phyloP scores from a whole-genome alignment of 2,329 filamentous ascomycete species.

The Chrysoporthe austroafricana region DNA sequence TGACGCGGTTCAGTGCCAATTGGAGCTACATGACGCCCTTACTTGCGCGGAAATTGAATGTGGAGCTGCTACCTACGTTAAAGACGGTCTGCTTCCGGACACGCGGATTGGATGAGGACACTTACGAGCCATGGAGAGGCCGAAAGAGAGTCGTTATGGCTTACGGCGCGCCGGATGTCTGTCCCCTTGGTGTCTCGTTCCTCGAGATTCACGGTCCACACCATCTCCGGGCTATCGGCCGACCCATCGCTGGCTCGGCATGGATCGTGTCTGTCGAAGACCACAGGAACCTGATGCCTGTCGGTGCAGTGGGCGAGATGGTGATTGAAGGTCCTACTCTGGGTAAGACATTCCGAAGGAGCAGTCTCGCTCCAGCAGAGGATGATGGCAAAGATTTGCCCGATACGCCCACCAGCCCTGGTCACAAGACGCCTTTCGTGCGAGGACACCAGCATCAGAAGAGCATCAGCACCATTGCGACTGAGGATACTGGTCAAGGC shows the following conservation, averaged over 20 bases:
- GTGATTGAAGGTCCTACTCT: constrained; percentile 61
- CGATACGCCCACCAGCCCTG: constrained; percentile 37
- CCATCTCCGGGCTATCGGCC: constrained; percentile 48
- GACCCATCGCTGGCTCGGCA: constrained; percentile 53
- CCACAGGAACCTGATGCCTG: constrained; percentile 52
- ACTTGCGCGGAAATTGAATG: constrained; percentile 52
- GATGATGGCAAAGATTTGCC: constrained; percentile 21
- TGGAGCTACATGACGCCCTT: constrained; percentile 62
- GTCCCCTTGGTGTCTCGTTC: constrained; percentile 55
- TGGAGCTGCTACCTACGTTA: constrained; percentile 43
- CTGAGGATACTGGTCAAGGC: constrained; percentile 33
- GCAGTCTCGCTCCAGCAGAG: constrained; percentile 9
- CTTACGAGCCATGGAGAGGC: constrained; percentile 50
- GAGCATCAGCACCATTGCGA: constrained; percentile 28
- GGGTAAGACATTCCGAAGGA: constrained; percentile 36
- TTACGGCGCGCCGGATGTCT: constrained; percentile 56
- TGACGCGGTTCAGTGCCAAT: constrained; percentile 54
- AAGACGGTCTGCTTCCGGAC: constrained; percentile 52
- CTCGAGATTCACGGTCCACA: constrained; percentile 45
- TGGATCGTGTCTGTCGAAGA: constrained; percentile 59
- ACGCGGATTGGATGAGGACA: constrained; percentile 53
- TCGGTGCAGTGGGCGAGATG: constrained; percentile 48
- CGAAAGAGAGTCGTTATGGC: constrained; percentile 52
- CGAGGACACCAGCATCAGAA: constrained; percentile 31
- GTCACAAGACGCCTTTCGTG: constrained; percentile 35